These are phyloP conservation scores for Alliaria petiolata DNA, from an alignment of 345 rosid species.

Conservation along the genomic window DNA sequence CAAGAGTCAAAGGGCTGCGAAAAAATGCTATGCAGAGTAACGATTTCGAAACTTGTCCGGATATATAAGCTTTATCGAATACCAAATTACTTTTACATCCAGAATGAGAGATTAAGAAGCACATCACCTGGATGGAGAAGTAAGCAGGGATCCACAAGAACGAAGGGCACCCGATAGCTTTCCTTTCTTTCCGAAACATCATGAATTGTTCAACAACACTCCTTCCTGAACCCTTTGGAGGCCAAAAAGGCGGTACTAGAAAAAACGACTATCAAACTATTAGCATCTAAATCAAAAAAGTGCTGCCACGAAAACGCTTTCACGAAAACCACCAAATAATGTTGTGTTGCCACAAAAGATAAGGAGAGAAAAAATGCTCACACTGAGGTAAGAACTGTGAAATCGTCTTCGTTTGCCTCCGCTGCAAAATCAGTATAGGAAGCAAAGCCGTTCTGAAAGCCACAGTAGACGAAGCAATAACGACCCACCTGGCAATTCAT, in stretches of 20 bases:
- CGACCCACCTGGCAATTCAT: constrained; percentile 71
- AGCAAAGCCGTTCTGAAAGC: constrained; percentile 60
- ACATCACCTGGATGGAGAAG: constrained; percentile 68
- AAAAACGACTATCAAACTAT: constrained; percentile 18
- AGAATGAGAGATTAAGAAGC: neutral
- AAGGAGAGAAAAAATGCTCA: constrained; percentile 32
- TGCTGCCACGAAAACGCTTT: neutral
- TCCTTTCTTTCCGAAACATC: constrained; percentile 49
- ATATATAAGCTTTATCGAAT: neutral
- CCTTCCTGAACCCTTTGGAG: constrained; percentile 80
- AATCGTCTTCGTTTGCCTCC: constrained; percentile 53
- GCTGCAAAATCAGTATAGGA: constrained; percentile 65
- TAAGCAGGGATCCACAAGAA: constrained; percentile 62
- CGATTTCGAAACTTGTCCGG: neutral
- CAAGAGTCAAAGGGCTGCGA: neutral
- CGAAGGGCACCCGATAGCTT: constrained; percentile 74
- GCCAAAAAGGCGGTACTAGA: constrained; percentile 86
- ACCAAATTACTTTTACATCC: neutral
- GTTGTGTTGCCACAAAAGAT: neutral
- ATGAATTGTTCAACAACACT: constrained; percentile 52
- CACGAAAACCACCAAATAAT: neutral
- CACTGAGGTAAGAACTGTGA: constrained; percentile 62
- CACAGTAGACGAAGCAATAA: constrained; percentile 69
- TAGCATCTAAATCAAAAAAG: neutral
- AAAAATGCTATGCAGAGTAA: neutral